Percentiles rank a stretch among this genome's conserved stretches.
These are phyloP conservation scores for Diaporthe humulicola DNA, from an alignment of 2,329 filamentous ascomycete genomes.

Conservation along the genomic window DNA sequence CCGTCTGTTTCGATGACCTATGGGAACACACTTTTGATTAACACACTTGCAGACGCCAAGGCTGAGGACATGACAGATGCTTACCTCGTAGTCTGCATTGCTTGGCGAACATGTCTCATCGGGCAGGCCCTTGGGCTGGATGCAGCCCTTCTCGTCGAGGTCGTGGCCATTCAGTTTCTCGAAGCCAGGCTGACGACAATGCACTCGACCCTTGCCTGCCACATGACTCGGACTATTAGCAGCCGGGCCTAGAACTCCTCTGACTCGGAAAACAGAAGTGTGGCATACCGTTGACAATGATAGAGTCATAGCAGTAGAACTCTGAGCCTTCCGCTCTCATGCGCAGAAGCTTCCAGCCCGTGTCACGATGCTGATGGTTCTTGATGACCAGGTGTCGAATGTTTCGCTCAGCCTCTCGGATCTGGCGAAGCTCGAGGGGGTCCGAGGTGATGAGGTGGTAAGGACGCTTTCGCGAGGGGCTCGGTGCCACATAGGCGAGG, in stretches of 20 bases:
- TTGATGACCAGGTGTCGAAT: constrained; percentile 40
- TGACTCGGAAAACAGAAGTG: background rate
- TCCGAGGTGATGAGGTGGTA: constrained; percentile 39
- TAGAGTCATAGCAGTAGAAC: constrained; percentile 44
- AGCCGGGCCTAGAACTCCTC: background rate
- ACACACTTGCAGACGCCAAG: background rate
- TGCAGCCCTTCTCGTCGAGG: constrained; percentile 40
- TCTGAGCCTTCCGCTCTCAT: constrained; percentile 41
- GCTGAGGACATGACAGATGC: background rate
- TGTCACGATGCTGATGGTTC: constrained; percentile 41
- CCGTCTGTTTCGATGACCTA: constrained; percentile 41
- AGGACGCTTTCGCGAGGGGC: constrained; percentile 37
- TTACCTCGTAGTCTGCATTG: constrained; percentile 28
- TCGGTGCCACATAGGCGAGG: constrained; percentile 40
- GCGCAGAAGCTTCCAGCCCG: constrained; percentile 40
- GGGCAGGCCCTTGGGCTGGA: constrained; percentile 31
- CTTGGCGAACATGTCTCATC: constrained; percentile 26
- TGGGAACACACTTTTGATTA: background rate
- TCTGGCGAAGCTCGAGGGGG: constrained; percentile 35
- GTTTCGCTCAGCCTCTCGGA: constrained; percentile 39
- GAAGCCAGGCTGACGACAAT: constrained; percentile 41
- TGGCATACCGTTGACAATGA: constrained; percentile 43
- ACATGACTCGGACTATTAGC: background rate
- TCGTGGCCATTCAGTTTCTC: constrained; percentile 33
- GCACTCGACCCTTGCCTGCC: constrained; percentile 44